A percentile compares a stretch with the other conserved stretches of the same genome.
These are phyloP conservation scores for Suhomyces vadensis DNA, from an alignment of 805 yeast species.

Conservation along the genomic window DNA sequence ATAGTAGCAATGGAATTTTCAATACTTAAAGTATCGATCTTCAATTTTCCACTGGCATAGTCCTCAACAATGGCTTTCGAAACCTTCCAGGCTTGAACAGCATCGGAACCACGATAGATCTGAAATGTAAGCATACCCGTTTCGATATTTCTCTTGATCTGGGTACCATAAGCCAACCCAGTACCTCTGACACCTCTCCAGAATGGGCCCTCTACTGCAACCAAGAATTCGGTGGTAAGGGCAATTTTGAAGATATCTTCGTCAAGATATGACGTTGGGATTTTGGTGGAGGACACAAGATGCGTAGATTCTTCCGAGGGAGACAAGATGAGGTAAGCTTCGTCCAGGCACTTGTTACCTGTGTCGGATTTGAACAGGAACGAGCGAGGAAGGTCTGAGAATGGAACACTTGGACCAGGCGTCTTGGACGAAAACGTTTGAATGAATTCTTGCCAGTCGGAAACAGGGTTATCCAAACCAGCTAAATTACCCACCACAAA, in stretches of 20 bases:
- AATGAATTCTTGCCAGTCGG: conserved; percentile 53
- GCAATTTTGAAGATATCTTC: conserved; percentile 69
- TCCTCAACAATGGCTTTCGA: conserved; percentile 66
- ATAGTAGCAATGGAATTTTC: conserved; percentile 76
- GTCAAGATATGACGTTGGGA: conserved; percentile 50
- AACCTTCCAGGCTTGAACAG: conserved; percentile 59
- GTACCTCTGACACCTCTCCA: conserved; percentile 96
- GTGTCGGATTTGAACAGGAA: conserved; percentile 52
- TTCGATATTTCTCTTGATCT: conserved; percentile 58
- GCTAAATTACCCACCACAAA: conserved; percentile 69
- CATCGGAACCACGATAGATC: conserved; percentile 84
- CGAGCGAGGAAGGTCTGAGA: conserved; percentile 51
- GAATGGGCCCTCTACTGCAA: conserved; percentile 92
- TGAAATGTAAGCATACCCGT: conserved; percentile 64
- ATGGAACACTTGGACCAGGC: conserved; percentile 13
- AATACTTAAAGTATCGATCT: conserved; percentile 59
- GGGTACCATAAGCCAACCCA: conserved; percentile 91
- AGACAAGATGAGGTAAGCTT: conserved; percentile 65
- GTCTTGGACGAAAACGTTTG: conserved; percentile 14
- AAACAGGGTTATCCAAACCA: conserved; percentile 54
- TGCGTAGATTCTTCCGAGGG: conserved; percentile 87
- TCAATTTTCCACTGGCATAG: conserved; percentile 52
- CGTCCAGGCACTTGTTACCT: conserved; percentile 53
- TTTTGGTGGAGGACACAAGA: conserved; percentile 56
- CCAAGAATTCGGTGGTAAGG: conserved; percentile 72